Base-by-base conservation (phyloP, 805 yeast genomes). In the Candida odintsovae region DNA sequence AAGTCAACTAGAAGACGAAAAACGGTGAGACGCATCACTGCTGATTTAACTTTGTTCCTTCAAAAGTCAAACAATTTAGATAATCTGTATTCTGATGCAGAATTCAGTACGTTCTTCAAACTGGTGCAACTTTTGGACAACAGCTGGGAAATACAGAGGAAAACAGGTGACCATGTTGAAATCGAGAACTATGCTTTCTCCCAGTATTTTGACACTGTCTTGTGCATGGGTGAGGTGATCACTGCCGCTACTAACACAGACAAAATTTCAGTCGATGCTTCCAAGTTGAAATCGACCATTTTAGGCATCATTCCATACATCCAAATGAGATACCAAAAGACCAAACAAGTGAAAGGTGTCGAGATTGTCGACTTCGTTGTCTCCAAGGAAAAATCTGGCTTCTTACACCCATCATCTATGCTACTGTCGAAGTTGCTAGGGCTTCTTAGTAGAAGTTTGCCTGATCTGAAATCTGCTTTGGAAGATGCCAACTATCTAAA, bases 141-240 rank as follows among this genome's bases (percentile, higher is more conserved):
- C 21, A 75, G 76, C 36, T 77, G 77, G 71, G 69, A 73, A 22
- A 63, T 83, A 25, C 69, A 62, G 46, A 71, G 89, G 48, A 82
- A 81, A 50, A 70, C 70, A 39, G 92, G 89, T 11, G 83, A 80
- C 8, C 92, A 85, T 64, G 86, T 83, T 26, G 76, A 77, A 46
- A 70, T 69, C 43, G 89, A 84, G 55, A 69, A 70, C 37, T 67
- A 67, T 25, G 77, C 71, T 38, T 81, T 73, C 52, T 68, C 72
- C 18, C 61, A 74, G 2, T 81, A 81, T 53, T 67, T 75, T 42
- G 75, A 74, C 46, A 70, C 72, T 44, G 71, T 80, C 0, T 63
- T 72, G 4, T 71, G 76, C 0, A 51, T 76, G 20, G 65, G 72
- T 38, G 68, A 68, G 29, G 66, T 77, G 15, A 68, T 73, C 3